Base-by-base conservation (phyloP, 352 stramenopile genomes). In the Globisporangium okanoganense region DNA sequence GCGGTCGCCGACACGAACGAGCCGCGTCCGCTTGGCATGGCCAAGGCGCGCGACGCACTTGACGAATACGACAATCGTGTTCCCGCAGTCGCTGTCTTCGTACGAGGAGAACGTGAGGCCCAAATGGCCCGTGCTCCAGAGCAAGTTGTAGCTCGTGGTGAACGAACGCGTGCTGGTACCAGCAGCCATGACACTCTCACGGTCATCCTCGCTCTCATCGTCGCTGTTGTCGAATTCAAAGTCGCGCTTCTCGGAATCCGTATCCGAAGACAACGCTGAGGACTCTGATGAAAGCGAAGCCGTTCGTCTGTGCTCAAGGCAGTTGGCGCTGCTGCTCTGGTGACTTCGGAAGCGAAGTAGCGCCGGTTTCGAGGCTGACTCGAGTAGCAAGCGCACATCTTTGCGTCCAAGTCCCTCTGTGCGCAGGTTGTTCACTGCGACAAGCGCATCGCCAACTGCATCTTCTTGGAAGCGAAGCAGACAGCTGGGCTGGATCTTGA, bases 31-130 rank as follows among this genome's bases (percentile, higher is more conserved):
- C n/a, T 56, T 59, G 5, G 74, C 72, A 22, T 76, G 68, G 9
- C 75, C 74, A 4, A 36, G 36, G 13, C 50, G 49, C 8, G 53
- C 61, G 16, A 86, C 67, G 31, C 49, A 61, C 58, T 83, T 82
- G 44, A 86, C 72, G 20, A 76, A 79, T 18, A 83, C 67, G 16
- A 76, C 60, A n/a, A 79, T 45, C 31, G 64, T 56, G 33, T 75
- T 65, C 41, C 33, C 57, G 29, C 45, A 41, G 61, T 77, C 55
- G n/a, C 64, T 64, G 54, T 80, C 71, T 48, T 72, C 53, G 20
- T 78, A 80, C 55, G 61, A 74, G 12, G 66, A 69, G 38, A 86
- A 86, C 8, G 71, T 67, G 50, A 86, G 64, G 1, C 76, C 76
- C 5, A 86, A 64, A 18, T 70, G 56, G 0, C 71, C 67, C 31